Evolutionary conservation across 129 eudicot genomes (phyloP), one percentile per base, ranked within the genome.

Genomic region (Deinandra increscens): DNA sequence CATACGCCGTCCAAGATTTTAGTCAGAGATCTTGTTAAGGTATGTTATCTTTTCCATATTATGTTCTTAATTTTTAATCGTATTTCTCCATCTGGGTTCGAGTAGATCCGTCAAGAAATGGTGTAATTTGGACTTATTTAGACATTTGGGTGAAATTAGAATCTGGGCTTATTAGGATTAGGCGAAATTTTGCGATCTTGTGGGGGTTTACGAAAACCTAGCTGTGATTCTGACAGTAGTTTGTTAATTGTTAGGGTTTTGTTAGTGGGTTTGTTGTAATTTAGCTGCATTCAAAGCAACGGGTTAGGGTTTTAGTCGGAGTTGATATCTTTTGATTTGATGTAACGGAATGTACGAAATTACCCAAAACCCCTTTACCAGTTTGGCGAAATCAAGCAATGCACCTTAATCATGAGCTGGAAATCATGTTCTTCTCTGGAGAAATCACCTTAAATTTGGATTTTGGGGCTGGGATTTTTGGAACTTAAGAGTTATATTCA

Each of bases 71-170:
- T 36, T 68, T 14, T 29, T 14, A 5, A 9, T 1, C 13, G 49
- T 29, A 6, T 54, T 45, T 78, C 41, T 41, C 43, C 69, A 38
- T 53, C 26, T 15, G 71, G 50, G 62, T 60, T 50, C 48, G 13
- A 12, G 71, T 68, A 63, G 83, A 73, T 73, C 83, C 67, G 75
- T 62, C 22, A 49, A 7, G 73, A 22, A 79, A 60, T 67, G 79
- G 37, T 60, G 58, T 61, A 29, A 23, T 49, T 26, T 46, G n/a
- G 9, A 39, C 66, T 60, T 46, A 20, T 22, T 62, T 12, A 22
- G 54, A 39, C 14, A 18, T 5, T 60, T 19, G 18, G 68, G 29
- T 64, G 63, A 59, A 34, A 50, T 36, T 42, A 60, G 22, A 43
- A 60, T 11, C 31, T 49, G 56, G 71, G 55, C 45, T 72, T 58